phyloP scores from a whole-genome alignment of 75 land plant species.

The Selaginella moellendorffii region DNA sequence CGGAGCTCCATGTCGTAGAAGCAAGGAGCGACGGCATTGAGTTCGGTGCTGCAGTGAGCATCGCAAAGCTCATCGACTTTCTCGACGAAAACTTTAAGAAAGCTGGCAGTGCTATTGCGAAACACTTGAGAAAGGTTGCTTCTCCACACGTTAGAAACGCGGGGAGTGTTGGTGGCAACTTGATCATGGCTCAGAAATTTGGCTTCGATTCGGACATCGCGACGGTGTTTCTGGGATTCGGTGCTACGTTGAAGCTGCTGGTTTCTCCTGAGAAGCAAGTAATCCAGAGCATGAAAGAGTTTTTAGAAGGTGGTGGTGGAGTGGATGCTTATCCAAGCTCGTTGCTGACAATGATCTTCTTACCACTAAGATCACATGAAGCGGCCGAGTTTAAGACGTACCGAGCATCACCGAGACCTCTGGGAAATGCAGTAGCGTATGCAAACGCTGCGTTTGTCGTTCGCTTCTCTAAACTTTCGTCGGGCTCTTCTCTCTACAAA shows the following conservation, averaged over 20 bases:
- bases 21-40: slow-evolving; percentile 6
- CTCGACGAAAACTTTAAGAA: slow-evolving; percentile 12
- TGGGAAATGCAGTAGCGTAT: slow-evolving; percentile 75
- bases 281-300: slow-evolving; percentile 40
- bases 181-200: slow-evolving; percentile 65
- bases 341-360: not conserved
- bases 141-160: slow-evolving; percentile 50
- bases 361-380: no score
- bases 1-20: slow-evolving; percentile 40
- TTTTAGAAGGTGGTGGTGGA: slow-evolving; percentile 23
- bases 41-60: slow-evolving; percentile 60
- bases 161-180: slow-evolving; percentile 83
- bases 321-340: not conserved
- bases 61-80: slow-evolving; percentile 39
- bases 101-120: slow-evolving; percentile 27
- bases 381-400: slow-evolving; percentile 55
- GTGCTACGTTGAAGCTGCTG: slow-evolving; percentile 30
- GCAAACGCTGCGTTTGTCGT: slow-evolving; percentile 76
- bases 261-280: slow-evolving; percentile 10
- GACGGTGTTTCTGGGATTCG: slow-evolving; percentile 53
- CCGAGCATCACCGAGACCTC: slow-evolving; percentile 63
- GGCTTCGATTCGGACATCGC: slow-evolving; percentile 72
- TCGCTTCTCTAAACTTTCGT: slow-evolving; percentile 13
- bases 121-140: slow-evolving; percentile 59
- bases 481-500: slow-evolving; percentile 10